Base-by-base conservation (phyloP, 2,329 filamentous ascomycete genomes). In the Fusarium sp. region DNA sequence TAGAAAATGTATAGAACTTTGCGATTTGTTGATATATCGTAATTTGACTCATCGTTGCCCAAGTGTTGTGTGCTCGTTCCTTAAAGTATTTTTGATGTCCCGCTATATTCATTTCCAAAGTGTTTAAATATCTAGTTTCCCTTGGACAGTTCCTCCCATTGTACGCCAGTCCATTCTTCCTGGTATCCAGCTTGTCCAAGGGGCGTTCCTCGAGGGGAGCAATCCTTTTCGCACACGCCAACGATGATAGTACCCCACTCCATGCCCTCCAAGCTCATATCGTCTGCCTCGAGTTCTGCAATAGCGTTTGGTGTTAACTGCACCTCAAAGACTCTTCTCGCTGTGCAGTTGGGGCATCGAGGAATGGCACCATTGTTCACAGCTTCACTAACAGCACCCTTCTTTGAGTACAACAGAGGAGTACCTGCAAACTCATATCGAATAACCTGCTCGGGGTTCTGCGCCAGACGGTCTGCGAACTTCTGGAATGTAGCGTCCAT, bases 141-240 rank as follows among this genome's bases (percentile, higher is more conserved):
- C 74, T 81, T 83, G 32, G 76, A 77, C 65, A 89, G 74, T 79
- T 97, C 94, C 80, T 99, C 96, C 96, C 95, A 99, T 79, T 99
- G 96, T 68, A 98, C 96, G 8, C 95, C 96, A n/a, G 87, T 89
- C 95, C 96, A 99, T 80, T 99, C 96, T 82, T 98, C 96, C 19
- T 94, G 75, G 79, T 96, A 98, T 2, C 90, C 92, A 1, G 89
- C 87, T 74, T 89, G 85, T 0, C 89, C 91, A 35, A 85, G 82
- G 14, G 79, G 78, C 8, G 88, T 84, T 1, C 86, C 86, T 7
- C 78, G 78, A 17, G 88, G 87, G 73, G 86, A 83, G 76, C 96
- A 98, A 77, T 98, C 93, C 75, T 81, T 87, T 68, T 86, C 88
- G 78, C 96, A 99, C 9, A 96, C 93, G 0, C 89, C 94, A 37